phyloP scores from a whole-genome alignment of 2,329 filamentous ascomycete species.

The Rutstroemia sp. region DNA sequence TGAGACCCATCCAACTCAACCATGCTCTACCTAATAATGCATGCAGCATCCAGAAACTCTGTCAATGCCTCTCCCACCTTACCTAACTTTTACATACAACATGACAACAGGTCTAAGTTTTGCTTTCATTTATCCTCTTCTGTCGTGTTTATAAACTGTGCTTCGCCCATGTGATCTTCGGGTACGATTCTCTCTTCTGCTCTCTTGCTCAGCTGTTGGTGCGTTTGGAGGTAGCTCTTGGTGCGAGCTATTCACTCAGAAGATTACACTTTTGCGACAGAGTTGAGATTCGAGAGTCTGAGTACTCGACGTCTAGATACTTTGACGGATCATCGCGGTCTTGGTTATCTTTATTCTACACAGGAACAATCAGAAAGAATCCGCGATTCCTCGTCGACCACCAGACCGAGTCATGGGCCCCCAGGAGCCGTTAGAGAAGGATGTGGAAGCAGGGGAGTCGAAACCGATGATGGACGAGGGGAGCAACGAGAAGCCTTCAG shows the following conservation, averaged over 20 bases:
- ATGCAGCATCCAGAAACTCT: too few species aligned
- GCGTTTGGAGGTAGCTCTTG: too few species aligned
- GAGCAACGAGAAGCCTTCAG: slow-evolving; percentile 1
- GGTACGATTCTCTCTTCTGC: too few species aligned
- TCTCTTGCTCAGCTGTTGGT: too few species aligned
- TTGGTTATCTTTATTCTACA: not conserved
- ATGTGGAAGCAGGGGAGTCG: slow-evolving; percentile 23
- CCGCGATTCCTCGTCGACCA: not conserved
- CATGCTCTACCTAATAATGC: too few species aligned
- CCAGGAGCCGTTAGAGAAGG: slow-evolving; percentile 12
- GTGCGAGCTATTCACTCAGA: too few species aligned
- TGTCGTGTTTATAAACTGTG: too few species aligned
- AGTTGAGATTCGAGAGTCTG: too few species aligned
- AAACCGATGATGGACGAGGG: slow-evolving; percentile 14
- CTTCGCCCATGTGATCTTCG: too few species aligned
- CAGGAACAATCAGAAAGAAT: not conserved
- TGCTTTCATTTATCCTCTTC: not conserved
- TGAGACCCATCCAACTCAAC: too few species aligned
- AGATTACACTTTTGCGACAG: too few species aligned
- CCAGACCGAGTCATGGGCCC: not conserved
- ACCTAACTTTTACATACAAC: not conserved
- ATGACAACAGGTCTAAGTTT: not conserved
- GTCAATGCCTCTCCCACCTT: too few species aligned
- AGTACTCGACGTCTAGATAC: not conserved
- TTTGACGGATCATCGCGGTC: not conserved